Conservation (phyloP, 805 yeast species). For the Kazachstania bromeliacearum region DNA sequence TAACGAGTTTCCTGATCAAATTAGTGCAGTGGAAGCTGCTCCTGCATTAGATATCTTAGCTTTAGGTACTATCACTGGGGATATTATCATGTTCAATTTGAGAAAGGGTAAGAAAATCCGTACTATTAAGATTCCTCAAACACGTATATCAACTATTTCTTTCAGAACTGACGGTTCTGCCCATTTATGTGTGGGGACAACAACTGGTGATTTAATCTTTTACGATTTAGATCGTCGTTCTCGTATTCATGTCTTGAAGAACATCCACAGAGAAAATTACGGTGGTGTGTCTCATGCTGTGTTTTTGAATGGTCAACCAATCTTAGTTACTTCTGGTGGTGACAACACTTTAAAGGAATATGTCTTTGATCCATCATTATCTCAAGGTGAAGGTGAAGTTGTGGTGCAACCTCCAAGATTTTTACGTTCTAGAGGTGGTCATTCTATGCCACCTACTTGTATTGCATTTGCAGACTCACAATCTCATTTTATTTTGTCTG, state of each 20-base stretch:
- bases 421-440: slow-evolving; percentile 95
- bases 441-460: slow-evolving; percentile 75
- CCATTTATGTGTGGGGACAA: slow-evolving; percentile 70
- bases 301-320: slow-evolving; percentile 86
- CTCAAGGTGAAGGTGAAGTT: slow-evolving; percentile 38
- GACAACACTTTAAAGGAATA: slow-evolving; percentile 84
- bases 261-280: slow-evolving; percentile 58
- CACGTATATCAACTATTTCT: slow-evolving; percentile 49
- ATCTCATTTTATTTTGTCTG: slow-evolving; percentile 78
- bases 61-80: slow-evolving; percentile 63
- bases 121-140: slow-evolving; percentile 36
- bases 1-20: slow-evolving; percentile 42
- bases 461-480: slow-evolving; percentile 69
- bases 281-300: slow-evolving; percentile 72
- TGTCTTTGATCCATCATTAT: slow-evolving; percentile 86
- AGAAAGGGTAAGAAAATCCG: slow-evolving; percentile 51
- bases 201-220: slow-evolving; percentile 74
- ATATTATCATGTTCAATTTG: slow-evolving; percentile 55
- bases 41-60: slow-evolving; percentile 85
- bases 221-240: slow-evolving; percentile 68
- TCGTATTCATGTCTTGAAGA: slow-evolving; percentile 65
- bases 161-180: slow-evolving; percentile 88
- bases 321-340: slow-evolving; percentile 79
- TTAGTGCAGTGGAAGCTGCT: slow-evolving; percentile 68
- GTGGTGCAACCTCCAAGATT: slow-evolving; percentile 84